Conservation (phyloP, 257 asterid genomes). For the Datura wrightii region DNA sequence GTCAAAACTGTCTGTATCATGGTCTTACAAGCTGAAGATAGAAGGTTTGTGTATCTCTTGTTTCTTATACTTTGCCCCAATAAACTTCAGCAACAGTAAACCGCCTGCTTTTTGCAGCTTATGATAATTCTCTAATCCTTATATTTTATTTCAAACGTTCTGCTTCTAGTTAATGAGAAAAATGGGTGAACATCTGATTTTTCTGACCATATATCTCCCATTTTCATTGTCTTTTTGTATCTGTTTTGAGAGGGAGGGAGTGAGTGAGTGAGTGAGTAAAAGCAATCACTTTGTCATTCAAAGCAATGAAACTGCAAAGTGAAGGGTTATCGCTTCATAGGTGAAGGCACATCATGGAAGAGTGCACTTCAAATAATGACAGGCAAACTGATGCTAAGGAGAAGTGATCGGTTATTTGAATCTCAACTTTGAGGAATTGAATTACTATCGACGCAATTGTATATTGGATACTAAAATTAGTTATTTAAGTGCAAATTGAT, state of each 20-base stretch:
- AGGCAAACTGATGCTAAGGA: not conserved
- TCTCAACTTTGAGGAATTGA: not conserved
- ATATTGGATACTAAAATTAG: not conserved
- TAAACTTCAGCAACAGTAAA: not conserved
- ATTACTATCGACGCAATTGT: not conserved
- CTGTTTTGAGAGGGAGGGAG: not conserved
- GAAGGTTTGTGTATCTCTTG: constrained; percentile 59
- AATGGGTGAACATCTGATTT: too few relatives aligned
- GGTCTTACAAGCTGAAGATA: constrained; percentile 83
- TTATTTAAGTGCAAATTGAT: not conserved
- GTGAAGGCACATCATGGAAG: not conserved
- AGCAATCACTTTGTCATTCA: not conserved
- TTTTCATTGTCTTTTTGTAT: too few relatives aligned
- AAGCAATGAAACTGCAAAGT: not conserved
- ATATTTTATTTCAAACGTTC: not conserved
- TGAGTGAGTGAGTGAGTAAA: not conserved
- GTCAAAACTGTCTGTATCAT: constrained; percentile 61
- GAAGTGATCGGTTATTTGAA: not conserved
- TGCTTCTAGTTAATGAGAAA: constrained; percentile 2
- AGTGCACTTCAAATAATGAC: not conserved
- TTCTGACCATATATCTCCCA: too few relatives aligned
- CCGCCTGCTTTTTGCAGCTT: constrained; percentile 18
- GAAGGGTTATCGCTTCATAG: too few relatives aligned
- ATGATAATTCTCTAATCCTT: not conserved
- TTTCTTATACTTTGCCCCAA: not conserved